Base-by-base conservation (phyloP, 1,284 basidiomycete species). In the Blastosporella zonata region DNA sequence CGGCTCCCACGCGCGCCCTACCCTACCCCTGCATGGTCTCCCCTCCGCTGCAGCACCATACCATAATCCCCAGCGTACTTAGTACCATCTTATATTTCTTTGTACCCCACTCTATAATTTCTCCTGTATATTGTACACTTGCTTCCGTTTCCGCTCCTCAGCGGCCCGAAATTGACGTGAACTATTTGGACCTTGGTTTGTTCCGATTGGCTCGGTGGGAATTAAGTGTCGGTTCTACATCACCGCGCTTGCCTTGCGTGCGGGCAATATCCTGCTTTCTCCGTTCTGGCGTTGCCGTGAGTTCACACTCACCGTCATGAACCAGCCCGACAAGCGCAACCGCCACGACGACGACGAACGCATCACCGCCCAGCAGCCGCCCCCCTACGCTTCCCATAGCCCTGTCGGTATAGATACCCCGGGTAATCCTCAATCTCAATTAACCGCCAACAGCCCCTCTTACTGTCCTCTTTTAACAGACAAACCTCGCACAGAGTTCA, bases 181-280 rank as follows among this genome's bases (percentile, higher is more conserved):
- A 53, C 38, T 58, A 59, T 64, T 62, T 62, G 64, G 55, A 65
- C 65, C 62, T 67, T 65, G 61, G 55, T 59, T 68, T 68, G 66
- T 68, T 73, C 71, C 71, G 72, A 72, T 73, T 72, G 72, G 69
- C 57, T 71, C 72, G 72, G 71, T 71, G 69, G 67, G 67, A 69
- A 68, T 68, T 65, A 66, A 60, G 57, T 57, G 60, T 64, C 60
- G 63, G 62, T 68, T 68, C 60, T 61, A 61, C 68, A 71, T 70
- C 68, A 69, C 69, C 70, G 70, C 70, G 66, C 65, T 67, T 65
- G 62, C 62, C 53, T 25, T 68, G 60, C 61, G 63, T 70, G 67
- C 67, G 67, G 66, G 62, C 67, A 69, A 67, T 31, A 31, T 67
- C 67, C 67, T 71, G 66, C 64, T 67, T 68, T 67, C 65, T 66